Base-by-base conservation (phyloP, 306 rosid genomes). In the Cyclanthera cordifolia region DNA sequence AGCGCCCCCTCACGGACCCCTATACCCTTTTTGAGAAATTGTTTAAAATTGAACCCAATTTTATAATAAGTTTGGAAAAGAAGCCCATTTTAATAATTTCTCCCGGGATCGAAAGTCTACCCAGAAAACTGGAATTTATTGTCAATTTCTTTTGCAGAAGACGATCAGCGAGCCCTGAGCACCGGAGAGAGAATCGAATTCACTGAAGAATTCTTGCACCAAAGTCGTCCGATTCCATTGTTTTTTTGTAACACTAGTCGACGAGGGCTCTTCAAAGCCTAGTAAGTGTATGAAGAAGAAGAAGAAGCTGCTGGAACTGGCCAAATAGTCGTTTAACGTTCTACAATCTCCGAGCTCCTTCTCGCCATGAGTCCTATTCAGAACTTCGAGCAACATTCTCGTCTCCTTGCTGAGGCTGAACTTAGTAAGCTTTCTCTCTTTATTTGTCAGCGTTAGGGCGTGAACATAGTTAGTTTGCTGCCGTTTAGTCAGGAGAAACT, bases 331-430 rank as follows among this genome's bases (percentile, higher is more conserved):
- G 39, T 66, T 24, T 13, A 47, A 45, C 71, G 43, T 46, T 16
- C 12, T 15, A 8, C 39, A 24, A 46, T 16, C 9, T 7, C 71
- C 1, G 15, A 24, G 10, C 24, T 66, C 14, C 24, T 41, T 65
- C 37, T 66, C 37, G 71, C 49, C 74, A 93, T 94, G 99, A 85
- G 99, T 75, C 99, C 99, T 23, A 84, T 94, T 72, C 97, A 88
- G 85, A 88, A 94, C 85, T 86, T 90, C 82, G 95, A 88, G 76
- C 96, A 85, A 61, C 97, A 94, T 79, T 82, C 99, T 20, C 88
- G 95, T 47, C 86, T 76, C 50, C 91, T 94, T 72, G 82, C 85
- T 75, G 97, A 86, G 70, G 68, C 85, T 6, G 95, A 90, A 67
- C 83, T 85, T 21, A 58, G 99, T 93, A 93, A 34, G 72, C 49